A percentile compares a stretch with the other conserved stretches of the same genome.
These are phyloP conservation scores for Sanghuangporus weigelae DNA, from an alignment of 1,284 basidiomycete species.

Conservation along the genomic window DNA sequence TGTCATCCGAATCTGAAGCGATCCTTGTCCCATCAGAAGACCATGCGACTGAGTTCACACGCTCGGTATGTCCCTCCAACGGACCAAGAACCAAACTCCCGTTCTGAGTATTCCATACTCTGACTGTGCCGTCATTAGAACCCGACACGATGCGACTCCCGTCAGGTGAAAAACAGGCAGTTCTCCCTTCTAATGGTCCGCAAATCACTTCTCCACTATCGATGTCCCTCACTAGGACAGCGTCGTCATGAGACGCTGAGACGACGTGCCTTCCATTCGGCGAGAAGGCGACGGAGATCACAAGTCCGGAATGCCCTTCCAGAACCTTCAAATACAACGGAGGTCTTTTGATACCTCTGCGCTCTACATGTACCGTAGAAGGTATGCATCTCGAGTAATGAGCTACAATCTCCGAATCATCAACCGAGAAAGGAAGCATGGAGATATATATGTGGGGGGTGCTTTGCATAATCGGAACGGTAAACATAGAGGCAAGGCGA, in stretches of 20 bases:
- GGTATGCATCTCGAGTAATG: not conserved
- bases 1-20: not conserved
- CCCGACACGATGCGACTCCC: constrained; percentile 2
- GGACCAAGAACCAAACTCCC: constrained; percentile 19
- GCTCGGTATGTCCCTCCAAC: constrained; percentile 19
- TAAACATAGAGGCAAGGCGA: constrained; percentile 18
- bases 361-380: not conserved
- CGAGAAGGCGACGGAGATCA: constrained; percentile 19
- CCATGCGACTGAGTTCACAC: not conserved
- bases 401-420: not conserved
- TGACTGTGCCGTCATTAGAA: not conserved
- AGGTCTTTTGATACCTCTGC: not conserved
- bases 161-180: not conserved
- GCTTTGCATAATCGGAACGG: constrained; percentile 13
- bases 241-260: not conserved
- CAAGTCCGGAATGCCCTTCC: constrained; percentile 15
- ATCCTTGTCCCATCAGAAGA: not conserved
- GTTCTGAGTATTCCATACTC: constrained; percentile 1
- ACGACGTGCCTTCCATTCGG: not conserved
- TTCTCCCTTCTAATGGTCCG: not conserved
- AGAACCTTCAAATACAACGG: not conserved
- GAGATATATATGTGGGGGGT: constrained; percentile 25
- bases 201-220: not conserved
- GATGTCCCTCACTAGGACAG: not conserved
- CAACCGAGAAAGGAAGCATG: constrained; percentile 20